A percentile compares a stretch with the other conserved stretches of the same genome.
These are phyloP conservation scores for Hypoxylon rickii DNA, from an alignment of 495 filamentous ascomycete species.

Conservation along the genomic window DNA sequence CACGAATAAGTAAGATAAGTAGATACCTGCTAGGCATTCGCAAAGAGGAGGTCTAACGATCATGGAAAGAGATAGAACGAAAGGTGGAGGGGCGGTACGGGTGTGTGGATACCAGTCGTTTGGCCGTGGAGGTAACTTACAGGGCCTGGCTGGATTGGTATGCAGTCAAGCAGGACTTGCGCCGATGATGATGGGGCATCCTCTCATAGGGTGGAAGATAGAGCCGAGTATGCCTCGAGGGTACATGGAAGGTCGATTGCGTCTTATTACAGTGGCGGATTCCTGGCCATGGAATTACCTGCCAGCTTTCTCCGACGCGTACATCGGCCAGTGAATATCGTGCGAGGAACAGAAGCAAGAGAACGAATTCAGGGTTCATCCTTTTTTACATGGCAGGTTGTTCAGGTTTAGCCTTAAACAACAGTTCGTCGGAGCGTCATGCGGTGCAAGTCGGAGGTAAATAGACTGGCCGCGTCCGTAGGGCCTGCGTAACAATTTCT, in stretches of 20 bases:
- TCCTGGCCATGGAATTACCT: slow-evolving; percentile 15
- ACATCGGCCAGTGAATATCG: slow-evolving; percentile 11
- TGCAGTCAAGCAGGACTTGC: slow-evolving; percentile 37
- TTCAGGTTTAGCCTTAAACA: slow-evolving; percentile 14
- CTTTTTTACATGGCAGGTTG: slow-evolving; percentile 2
- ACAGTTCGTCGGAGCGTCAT: slow-evolving; percentile 27
- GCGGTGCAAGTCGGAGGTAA: slow-evolving; percentile 36
- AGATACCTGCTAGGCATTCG: no score
- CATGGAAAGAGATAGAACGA: slow-evolving; percentile 6
- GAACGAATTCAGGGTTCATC: background rate
- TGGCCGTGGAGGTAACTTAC: slow-evolving; percentile 22
- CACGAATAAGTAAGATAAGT: slow-evolving; percentile 18
- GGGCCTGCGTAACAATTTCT: slow-evolving; percentile 29
- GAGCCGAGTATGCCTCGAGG: slow-evolving; percentile 34
- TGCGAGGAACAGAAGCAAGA: background rate
- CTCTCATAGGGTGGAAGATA: slow-evolving; percentile 35
- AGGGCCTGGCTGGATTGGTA: slow-evolving; percentile 26
- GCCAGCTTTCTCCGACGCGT: slow-evolving; percentile 5
- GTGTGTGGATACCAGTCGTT: slow-evolving; percentile 27
- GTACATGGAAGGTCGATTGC: slow-evolving; percentile 32
- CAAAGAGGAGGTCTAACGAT: slow-evolving; percentile 8
- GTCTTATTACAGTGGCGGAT: slow-evolving; percentile 30
- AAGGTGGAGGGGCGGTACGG: slow-evolving; percentile 23
- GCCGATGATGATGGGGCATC: slow-evolving; percentile 37
- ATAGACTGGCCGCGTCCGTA: slow-evolving; percentile 26